Percentiles rank a stretch among this genome's conserved stretches.
These are phyloP conservation scores for Geotrichum europaeum DNA, from an alignment of 1,139 yeast genomes.

Conservation along the genomic window DNA sequence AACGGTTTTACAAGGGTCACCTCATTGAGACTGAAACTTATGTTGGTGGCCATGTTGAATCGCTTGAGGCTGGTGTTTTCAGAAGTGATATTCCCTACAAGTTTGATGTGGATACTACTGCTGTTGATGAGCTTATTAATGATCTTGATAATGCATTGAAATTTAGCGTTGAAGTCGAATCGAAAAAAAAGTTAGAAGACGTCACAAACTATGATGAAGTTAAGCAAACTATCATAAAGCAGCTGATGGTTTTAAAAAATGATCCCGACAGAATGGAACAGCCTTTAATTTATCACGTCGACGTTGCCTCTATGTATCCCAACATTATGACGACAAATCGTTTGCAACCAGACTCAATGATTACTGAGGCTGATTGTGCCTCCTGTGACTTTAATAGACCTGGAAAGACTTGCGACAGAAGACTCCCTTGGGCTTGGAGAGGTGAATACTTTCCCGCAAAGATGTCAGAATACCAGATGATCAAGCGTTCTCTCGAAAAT, in stretches of 20 bases:
- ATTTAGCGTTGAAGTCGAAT: constrained; percentile 83
- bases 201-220: constrained; percentile 76
- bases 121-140: constrained; percentile 68
- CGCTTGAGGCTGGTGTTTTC: constrained; percentile 96
- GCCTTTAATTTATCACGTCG: constrained; percentile 94
- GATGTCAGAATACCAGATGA: constrained; percentile 86
- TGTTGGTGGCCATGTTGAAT: constrained; percentile 98
- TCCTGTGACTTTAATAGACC: constrained; percentile 96
- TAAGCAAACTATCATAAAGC: constrained; percentile 48
- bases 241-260: constrained; percentile 52
- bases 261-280: constrained; percentile 63
- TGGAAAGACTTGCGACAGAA: constrained; percentile 86
- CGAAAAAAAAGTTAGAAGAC: constrained; percentile 62
- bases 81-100: constrained; percentile 76
- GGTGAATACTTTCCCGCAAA: constrained; percentile 93
- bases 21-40: constrained; percentile 91
- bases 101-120: constrained; percentile 74
- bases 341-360: constrained; percentile 97
- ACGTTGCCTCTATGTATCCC: constrained; percentile 99
- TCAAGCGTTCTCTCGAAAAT: constrained; percentile 72
- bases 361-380: constrained; percentile 91
- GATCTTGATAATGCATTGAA: constrained; percentile 72
- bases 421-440: constrained; percentile 97
- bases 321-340: constrained; percentile 97
- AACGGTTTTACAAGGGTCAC: constrained; percentile 91